These are phyloP conservation scores for Fusarium sp. DNA, from an alignment of 2,329 filamentous ascomycete genomes.

Conservation along the genomic window DNA sequence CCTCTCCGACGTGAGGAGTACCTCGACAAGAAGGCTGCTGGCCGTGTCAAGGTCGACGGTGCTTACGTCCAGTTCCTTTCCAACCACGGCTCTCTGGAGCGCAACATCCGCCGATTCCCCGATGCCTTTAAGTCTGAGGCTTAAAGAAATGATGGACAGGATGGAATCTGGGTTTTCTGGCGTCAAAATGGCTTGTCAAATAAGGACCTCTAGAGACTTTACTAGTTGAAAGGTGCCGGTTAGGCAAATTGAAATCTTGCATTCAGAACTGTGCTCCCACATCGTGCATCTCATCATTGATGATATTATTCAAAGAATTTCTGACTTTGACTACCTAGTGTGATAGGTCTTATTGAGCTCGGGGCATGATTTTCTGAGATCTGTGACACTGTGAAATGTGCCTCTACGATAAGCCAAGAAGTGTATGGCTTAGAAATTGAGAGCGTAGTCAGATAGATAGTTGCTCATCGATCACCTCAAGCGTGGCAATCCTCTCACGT, in stretches of 20 bases:
- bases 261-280: constrained; percentile 28
- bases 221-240: constrained; percentile 46
- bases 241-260: constrained; percentile 49
- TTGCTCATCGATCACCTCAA: background rate
- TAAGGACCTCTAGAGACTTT: constrained; percentile 47
- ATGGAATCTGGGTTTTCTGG: constrained; percentile 54
- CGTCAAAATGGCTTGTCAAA: constrained; percentile 58
- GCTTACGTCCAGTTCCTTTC: constrained; percentile 99
- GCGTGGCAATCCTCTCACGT: background rate
- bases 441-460: background rate
- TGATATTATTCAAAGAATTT: constrained; percentile 7
- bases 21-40: constrained; percentile 91
- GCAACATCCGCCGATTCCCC: constrained; percentile 96
- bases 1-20: constrained; percentile 98
- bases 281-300: constrained; percentile 1
- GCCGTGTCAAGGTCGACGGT: constrained; percentile 95
- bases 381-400: background rate
- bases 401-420: background rate
- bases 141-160: constrained; percentile 56
- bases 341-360: background rate
- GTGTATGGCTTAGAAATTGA: too few relatives aligned
- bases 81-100: constrained; percentile 85
- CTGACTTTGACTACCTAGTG: background rate
- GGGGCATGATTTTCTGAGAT: background rate
- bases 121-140: constrained; percentile 78